Percentiles rank a stretch among this genome's conserved stretches.
These are phyloP conservation scores for Centella asiatica DNA, from an alignment of 129 eudicot species.

Conservation along the genomic window DNA sequence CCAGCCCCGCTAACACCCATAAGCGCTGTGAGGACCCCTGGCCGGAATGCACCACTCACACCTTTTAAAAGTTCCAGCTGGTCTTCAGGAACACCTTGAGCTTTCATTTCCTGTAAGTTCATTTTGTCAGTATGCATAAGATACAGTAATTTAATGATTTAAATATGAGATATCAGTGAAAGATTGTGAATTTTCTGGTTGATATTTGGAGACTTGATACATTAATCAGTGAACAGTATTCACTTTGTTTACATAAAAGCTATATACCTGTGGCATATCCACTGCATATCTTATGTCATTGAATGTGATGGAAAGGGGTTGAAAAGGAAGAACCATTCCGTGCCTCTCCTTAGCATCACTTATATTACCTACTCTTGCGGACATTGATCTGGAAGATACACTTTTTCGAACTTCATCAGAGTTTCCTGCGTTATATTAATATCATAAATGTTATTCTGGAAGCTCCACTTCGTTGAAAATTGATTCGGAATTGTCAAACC, in stretches of 20 bases:
- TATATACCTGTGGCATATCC: slow-evolving; percentile 75
- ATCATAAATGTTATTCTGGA: not conserved
- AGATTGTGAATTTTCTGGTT: not conserved
- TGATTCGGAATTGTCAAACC: slow-evolving; percentile 7
- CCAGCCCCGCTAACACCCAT: slow-evolving; percentile 99
- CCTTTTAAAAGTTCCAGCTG: slow-evolving; percentile 69
- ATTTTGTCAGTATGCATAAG: not conserved
- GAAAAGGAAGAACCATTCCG: slow-evolving; percentile 87
- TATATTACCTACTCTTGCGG: slow-evolving; percentile 32
- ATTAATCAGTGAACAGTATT: too few species aligned
- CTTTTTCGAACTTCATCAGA: slow-evolving; percentile 31
- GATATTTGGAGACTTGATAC: not conserved
- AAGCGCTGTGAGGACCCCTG: slow-evolving; percentile 86
- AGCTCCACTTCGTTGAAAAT: not conserved
- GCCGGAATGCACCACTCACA: slow-evolving; percentile 84
- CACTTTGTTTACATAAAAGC: not conserved
- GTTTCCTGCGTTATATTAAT: slow-evolving; percentile 32
- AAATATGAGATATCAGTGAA: not conserved
- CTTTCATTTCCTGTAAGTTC: slow-evolving; percentile 64
- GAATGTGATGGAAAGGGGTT: slow-evolving; percentile 69
- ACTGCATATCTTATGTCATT: slow-evolving; percentile 66
- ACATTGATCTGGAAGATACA: slow-evolving; percentile 31
- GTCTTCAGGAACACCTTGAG: slow-evolving; percentile 55
- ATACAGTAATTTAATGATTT: not conserved
- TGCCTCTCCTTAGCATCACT: slow-evolving; percentile 33